These are phyloP conservation scores for Aspergillus thermomutatus DNA, from an alignment of 2,329 filamentous ascomycete species.

Conservation along the genomic window DNA sequence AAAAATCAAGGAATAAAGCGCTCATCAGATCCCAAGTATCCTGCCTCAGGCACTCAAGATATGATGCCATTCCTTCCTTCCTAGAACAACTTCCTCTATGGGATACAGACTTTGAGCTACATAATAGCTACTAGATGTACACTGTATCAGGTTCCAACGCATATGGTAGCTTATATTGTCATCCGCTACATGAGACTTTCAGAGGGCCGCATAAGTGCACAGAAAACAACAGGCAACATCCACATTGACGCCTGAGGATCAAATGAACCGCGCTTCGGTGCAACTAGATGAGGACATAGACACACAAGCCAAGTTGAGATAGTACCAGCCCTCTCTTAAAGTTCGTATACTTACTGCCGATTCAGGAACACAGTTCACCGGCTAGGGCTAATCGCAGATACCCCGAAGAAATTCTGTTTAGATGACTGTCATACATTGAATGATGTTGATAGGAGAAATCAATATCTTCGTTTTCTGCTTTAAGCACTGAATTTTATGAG, in stretches of 20 bases:
- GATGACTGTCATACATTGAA: no score
- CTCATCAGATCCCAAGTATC: not conserved
- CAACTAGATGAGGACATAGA: no score
- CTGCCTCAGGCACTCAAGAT: not conserved
- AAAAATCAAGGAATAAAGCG: no score
- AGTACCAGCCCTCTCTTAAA: no score
- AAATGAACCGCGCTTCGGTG: no score
- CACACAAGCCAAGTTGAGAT: no score
- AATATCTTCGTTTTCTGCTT: constrained; percentile 1
- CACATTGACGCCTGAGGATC: no score
- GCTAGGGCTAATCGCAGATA: no score
- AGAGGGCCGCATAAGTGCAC: not conserved
- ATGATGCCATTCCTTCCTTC: not conserved
- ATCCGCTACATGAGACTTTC: not conserved
- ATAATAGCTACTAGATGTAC: not conserved
- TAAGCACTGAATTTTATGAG: not conserved
- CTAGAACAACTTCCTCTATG: no score
- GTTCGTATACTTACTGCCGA: no score
- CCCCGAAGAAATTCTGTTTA: no score
- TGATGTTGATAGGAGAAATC: not conserved
- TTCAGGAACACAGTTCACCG: no score
- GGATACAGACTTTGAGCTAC: not conserved
- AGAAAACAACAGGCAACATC: not conserved
- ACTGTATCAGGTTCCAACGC: not conserved
- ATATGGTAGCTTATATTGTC: not conserved